Evolutionary conservation across 2,329 filamentous ascomycete genomes (phyloP).

Genomic region (Phyllosticta capitalensis): DNA sequence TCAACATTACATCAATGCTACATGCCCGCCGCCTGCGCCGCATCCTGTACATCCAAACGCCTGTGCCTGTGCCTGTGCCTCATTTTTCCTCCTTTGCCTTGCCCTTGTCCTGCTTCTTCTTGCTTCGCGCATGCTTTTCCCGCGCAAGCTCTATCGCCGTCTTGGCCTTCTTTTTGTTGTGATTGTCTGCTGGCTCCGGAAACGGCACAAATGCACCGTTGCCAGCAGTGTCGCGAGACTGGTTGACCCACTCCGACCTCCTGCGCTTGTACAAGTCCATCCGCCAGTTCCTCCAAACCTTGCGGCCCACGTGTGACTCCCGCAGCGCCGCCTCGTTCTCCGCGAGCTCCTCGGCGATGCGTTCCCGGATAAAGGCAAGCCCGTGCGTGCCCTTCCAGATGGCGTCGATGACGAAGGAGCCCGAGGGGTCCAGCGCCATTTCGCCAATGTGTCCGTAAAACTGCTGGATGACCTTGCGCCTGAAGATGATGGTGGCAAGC

Average conservation of each 20-base stretch:
- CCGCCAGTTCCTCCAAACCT: conserved; percentile 65
- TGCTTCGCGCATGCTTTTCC: conserved; percentile 41
- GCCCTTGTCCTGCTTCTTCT: conserved; percentile 15
- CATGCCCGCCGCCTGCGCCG: not conserved
- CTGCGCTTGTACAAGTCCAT: conserved; percentile 62
- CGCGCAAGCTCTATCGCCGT: conserved; percentile 45
- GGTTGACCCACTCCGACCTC: conserved; percentile 53
- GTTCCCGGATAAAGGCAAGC: conserved; percentile 57
- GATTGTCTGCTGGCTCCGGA: conserved; percentile 27
- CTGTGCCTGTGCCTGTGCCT: not conserved
- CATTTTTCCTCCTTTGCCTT: conserved; percentile 14
- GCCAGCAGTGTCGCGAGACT: conserved; percentile 45
- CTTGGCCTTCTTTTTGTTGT: conserved; percentile 12
- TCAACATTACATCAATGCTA: not conserved
- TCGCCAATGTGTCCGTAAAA: conserved; percentile 53
- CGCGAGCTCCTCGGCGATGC: conserved; percentile 54
- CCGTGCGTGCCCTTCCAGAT: conserved; percentile 56
- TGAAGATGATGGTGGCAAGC: conserved; percentile 46
- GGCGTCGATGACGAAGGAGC: conserved; percentile 58
- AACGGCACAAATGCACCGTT: conserved; percentile 43
- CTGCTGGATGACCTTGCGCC: conserved; percentile 53
- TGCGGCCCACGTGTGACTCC: conserved; percentile 55
- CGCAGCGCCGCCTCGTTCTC: conserved; percentile 50
- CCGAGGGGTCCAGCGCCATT: conserved; percentile 51
- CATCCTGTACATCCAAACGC: too few relatives aligned